phyloP scores from a whole-genome alignment of 1,284 basidiomycete genomes.

The Meripilus lineatus region DNA sequence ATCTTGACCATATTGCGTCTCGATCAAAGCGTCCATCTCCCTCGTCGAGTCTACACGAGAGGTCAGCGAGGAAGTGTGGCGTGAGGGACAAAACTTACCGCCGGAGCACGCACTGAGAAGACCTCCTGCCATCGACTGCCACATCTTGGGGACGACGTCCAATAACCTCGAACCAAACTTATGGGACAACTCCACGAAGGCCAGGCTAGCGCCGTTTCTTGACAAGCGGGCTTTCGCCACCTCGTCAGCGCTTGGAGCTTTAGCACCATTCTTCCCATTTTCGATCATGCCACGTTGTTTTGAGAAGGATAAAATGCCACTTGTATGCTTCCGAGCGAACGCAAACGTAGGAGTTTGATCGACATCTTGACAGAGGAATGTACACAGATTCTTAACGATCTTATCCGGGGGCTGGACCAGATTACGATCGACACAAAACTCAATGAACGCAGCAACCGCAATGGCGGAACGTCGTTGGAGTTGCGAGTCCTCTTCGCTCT shows the following conservation, averaged over 20 bases:
- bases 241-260: conserved; percentile 38
- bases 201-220: conserved; percentile 81
- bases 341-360: conserved; percentile 89
- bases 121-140: conserved; percentile 87
- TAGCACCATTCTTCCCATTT: conserved; percentile 43
- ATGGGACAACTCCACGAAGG: conserved; percentile 75
- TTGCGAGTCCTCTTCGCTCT: conserved; percentile 89
- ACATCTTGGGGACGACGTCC: conserved; percentile 83
- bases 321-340: conserved; percentile 49
- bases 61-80: conserved; percentile 5
- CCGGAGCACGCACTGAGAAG: conserved; percentile 64
- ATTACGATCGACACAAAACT: conserved; percentile 73
- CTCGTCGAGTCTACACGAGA: conserved; percentile 41
- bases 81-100: conserved; percentile 38
- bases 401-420: conserved; percentile 75
- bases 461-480: conserved; percentile 88
- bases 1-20: conserved; percentile 80
- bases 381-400: conserved; percentile 96
- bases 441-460: conserved; percentile 85
- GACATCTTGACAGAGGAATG: conserved; percentile 92
- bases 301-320: conserved; percentile 80
- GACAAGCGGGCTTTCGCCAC: conserved; percentile 53
- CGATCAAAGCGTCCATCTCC: conserved; percentile 59
- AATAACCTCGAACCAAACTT: conserved; percentile 78
- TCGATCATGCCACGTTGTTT: conserved; percentile 28